Evolutionary conservation across 306 rosid species (phyloP), one percentile per base, ranked within the genome.

Genomic region (Morella rubra): DNA sequence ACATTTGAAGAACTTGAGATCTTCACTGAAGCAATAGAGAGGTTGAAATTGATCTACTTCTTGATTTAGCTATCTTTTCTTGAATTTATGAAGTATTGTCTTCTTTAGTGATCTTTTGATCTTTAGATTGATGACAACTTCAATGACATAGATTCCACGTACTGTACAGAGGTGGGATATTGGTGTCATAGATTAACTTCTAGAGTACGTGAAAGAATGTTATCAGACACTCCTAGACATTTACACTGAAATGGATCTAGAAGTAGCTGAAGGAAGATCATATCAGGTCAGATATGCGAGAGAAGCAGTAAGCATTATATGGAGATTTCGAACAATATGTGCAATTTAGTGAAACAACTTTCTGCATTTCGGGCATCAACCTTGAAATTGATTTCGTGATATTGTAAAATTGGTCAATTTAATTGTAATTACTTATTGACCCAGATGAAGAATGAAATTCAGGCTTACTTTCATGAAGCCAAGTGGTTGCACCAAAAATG

Each of bases 401-500:
- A 8, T 44, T 8, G 8, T 44, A 8, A 44, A 5, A 44, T 5
- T 5, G 7, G 8, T 44, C 7, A 44, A 44, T 44, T 0, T 44
- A 5, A 2, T 15, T 15, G 12, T 12, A 49, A 49, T 12, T 51
- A 1, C 18, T 5, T 51, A 12, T 51, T 51, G 56, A 18, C 5
- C n/a, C 56, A 51, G 56, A 79, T 64, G 37, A 65, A 79, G 41
- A 53, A 8, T 7, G 18, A 11, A 5, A 15, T 13, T 5, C 20
- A 32, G 54, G 66, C 59, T 14, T 79, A 65, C 52, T n/a, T 72
- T 44, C 32, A 18, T 0, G 80, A 84, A 59, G 82, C 82, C n/a
- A 68, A 72, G 71, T 84, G 85, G 87, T 77, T 19, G 0, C 56
- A 62, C 9, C 15, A 61, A 24, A 52, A 56, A 13, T 40, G 68